These are phyloP conservation scores for Lathyrus tuberosus DNA, from an alignment of 306 rosid genomes.

Conservation along the genomic window DNA sequence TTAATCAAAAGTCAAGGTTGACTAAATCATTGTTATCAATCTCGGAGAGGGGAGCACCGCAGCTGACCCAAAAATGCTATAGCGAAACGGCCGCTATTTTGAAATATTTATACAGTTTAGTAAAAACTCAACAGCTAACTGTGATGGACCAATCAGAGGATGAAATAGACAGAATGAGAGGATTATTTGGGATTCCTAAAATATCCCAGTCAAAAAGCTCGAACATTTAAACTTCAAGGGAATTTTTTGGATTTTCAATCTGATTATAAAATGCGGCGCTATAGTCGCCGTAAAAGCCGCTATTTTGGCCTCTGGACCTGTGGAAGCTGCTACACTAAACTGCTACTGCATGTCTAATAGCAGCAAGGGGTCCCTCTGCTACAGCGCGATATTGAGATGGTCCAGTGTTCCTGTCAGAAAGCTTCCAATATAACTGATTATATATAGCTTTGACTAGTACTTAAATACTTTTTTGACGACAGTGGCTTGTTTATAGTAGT, in stretches of 20 bases:
- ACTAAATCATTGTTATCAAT: conserved; percentile 18
- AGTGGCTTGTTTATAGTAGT: conserved; percentile 5
- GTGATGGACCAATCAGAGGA: neutral
- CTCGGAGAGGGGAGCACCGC: neutral
- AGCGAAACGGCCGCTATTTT: neutral
- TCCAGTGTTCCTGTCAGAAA: conserved; percentile 29
- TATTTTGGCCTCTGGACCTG: neutral
- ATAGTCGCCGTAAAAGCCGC: neutral
- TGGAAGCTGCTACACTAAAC: neutral
- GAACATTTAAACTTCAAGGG: neutral
- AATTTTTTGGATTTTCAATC: neutral
- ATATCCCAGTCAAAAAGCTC: neutral
- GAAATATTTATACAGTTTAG: neutral
- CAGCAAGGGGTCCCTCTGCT: neutral
- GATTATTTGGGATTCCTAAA: neutral
- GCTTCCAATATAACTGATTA: conserved; percentile 17
- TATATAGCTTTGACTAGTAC: conserved; percentile 24
- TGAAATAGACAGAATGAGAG: neutral
- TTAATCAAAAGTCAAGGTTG: conserved; percentile 13
- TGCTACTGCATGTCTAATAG: neutral
- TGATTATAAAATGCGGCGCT: neutral
- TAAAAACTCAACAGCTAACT: too few relatives aligned
- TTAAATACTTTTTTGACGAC: conserved; percentile 18
- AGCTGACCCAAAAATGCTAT: neutral
- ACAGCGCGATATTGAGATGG: neutral